Evolutionary conservation across 129 eudicot species (phyloP), one percentile per base, ranked within the genome.

Genomic region (Erigeron canadensis): DNA sequence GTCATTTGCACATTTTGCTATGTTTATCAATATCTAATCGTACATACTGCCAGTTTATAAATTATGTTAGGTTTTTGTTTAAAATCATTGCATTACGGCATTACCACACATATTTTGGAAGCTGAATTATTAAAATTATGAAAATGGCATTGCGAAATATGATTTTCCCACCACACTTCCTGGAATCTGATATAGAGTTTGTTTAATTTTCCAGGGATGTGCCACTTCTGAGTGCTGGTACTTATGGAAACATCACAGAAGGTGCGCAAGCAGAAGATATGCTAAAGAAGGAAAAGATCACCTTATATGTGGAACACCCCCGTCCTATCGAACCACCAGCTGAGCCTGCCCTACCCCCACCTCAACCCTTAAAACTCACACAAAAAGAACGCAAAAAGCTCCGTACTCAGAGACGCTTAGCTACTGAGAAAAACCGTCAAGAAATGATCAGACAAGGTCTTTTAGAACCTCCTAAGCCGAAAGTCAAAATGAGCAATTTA

Each of bases 281-380:
- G 43, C 37, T 91, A 61, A 91, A 87, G 58, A 79, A 81, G 77
- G 96, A 88, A 17, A 91, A 88, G 66, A 80, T 91, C 68, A 91
- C 96, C 61, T 83, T 91, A 42, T 88, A 88, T 57, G 81, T 86
- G 50, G 98, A 91, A 71, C 98, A 91, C 60, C 98, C 98, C 62
- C 88, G 93, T 18, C 96, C 97, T 7, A 91, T 86, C 18, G 96
- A 88, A 55, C 97, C 97, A 5, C 96, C 97, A 51, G 91, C 91
- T 10, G 98, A 92, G 75, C 84, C 96, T 10, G 91, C 98, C 53
- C 98, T 95, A 23, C 98, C 98, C 44, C 96, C 91, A 58, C 98
- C 98, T 62, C 98, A 92, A 57, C 98, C 98, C 22, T 55, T 92
- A 53, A 92, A 92, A 72, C 86, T 92, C 6, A 92, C 98, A 53